Conservation (phyloP, 1,139 yeast genomes). For the Yamadazyma trypodendri region DNA sequence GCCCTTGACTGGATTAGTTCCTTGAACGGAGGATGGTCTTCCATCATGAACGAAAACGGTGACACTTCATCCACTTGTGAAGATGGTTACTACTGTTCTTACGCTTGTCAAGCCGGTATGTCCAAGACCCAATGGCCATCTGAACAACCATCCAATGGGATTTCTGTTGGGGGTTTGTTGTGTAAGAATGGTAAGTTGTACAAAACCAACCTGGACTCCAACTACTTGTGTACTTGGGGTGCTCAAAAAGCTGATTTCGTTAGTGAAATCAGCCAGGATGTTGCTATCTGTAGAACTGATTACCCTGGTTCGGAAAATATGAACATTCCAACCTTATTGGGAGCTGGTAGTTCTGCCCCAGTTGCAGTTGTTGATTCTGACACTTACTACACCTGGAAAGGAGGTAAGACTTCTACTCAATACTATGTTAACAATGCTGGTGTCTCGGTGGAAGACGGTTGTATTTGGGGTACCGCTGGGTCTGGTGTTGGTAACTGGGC, state of each 20-base stretch:
- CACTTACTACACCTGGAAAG: slow-evolving; percentile 78
- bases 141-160: slow-evolving; percentile 80
- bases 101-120: slow-evolving; percentile 96
- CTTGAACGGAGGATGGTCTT: slow-evolving; percentile 82
- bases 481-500: slow-evolving; percentile 97
- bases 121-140: slow-evolving; percentile 97
- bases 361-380: slow-evolving; percentile 78
- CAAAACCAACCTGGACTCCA: slow-evolving; percentile 64
- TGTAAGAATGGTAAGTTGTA: slow-evolving; percentile 80
- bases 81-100: slow-evolving; percentile 93
- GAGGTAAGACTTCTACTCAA: slow-evolving; percentile 86
- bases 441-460: slow-evolving; percentile 82
- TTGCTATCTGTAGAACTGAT: slow-evolving; percentile 95
- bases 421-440: slow-evolving; percentile 97
- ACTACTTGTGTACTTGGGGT: slow-evolving; percentile 86
- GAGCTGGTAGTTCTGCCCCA: slow-evolving; percentile 63
- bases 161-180: slow-evolving; percentile 83
- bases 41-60: slow-evolving; percentile 61
- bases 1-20: slow-evolving; percentile 75
- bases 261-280: slow-evolving; percentile 59
- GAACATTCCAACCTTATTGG: slow-evolving; percentile 86
- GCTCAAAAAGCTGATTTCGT: slow-evolving; percentile 64
- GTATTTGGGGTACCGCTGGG: slow-evolving; percentile 85
- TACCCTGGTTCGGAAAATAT: slow-evolving; percentile 99
- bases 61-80: slow-evolving; percentile 66